phyloP scores from a whole-genome alignment of 179 eudicot genomes.

The Nepenthes alata region DNA sequence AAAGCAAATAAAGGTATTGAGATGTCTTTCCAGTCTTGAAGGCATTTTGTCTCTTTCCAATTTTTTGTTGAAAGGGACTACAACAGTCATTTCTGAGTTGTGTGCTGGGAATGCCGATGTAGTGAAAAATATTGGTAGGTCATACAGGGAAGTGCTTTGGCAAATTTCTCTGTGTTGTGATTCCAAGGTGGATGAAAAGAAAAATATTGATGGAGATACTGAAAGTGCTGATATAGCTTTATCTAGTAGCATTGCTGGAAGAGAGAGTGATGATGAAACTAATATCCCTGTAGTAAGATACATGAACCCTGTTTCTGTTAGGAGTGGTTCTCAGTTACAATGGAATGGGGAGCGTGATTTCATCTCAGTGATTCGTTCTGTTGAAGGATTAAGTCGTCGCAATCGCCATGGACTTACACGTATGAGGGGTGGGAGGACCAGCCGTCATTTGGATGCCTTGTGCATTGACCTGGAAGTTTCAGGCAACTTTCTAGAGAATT shows the following conservation, averaged over 20 bases:
- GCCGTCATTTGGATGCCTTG: conserved; percentile 74
- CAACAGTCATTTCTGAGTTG: conserved; percentile 75
- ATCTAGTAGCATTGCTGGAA: conserved; percentile 40
- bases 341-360: conserved; percentile 86
- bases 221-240: conserved; percentile 47
- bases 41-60: conserved; percentile 66
- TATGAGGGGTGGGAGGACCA: conserved; percentile 74
- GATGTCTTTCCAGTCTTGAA: conserved; percentile 71
- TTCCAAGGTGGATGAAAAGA: conserved; percentile 66
- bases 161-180: conserved; percentile 73
- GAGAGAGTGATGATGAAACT: conserved; percentile 92
- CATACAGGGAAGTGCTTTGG: conserved; percentile 81
- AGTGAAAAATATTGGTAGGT: conserved; percentile 77
- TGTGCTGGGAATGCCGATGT: conserved; percentile 93
- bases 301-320: conserved; percentile 62
- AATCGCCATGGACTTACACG: conserved; percentile 83
- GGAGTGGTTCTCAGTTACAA: conserved; percentile 60
- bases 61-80: conserved; percentile 72
- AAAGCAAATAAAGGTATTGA: conserved; percentile 49
- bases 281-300: conserved; percentile 58
- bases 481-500: conserved; percentile 36
- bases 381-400: conserved; percentile 83
- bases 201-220: conserved; percentile 42
- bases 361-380: conserved; percentile 69
- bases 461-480: conserved; percentile 66